Conservation (phyloP, 2,329 filamentous ascomycete species). For the Ilyonectria destructans region DNA sequence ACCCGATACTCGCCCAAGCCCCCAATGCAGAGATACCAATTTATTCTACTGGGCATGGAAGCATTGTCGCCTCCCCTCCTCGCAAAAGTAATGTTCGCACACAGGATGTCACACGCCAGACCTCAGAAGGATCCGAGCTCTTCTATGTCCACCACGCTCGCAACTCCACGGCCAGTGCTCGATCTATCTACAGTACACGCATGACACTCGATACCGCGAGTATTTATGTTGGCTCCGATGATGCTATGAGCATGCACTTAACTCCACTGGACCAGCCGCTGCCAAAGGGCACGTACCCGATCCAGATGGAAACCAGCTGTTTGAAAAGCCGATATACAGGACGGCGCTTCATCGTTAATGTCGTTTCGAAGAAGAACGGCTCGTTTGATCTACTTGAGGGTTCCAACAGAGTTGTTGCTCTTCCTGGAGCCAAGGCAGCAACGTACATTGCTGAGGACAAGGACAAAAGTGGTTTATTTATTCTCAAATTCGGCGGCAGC, state of each 20-base stretch:
- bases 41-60: constrained; percentile 56
- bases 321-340: not conserved
- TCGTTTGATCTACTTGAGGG: constrained; percentile 39
- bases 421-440: constrained; percentile 17
- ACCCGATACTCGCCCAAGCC: constrained; percentile 53
- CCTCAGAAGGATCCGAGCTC: constrained; percentile 51
- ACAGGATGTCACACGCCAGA: constrained; percentile 53
- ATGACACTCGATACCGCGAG: constrained; percentile 47
- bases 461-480: constrained; percentile 9
- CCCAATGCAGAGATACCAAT: constrained; percentile 50
- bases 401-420: constrained; percentile 36
- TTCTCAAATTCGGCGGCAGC: constrained; percentile 16
- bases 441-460: constrained; percentile 6
- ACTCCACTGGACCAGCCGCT: constrained; percentile 53
- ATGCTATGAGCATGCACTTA: constrained; percentile 51
- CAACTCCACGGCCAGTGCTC: constrained; percentile 48
- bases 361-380: constrained; percentile 29
- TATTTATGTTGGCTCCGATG: constrained; percentile 47
- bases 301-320: constrained; percentile 43
- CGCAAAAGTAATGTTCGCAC: constrained; percentile 43
- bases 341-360: constrained; percentile 6
- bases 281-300: constrained; percentile 51
- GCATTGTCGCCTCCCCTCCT: constrained; percentile 54
- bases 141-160: constrained; percentile 56
- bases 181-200: constrained; percentile 54